Evolutionary conservation across 2,329 filamentous ascomycete species (phyloP).

Genomic region (Sporothrix sp.): DNA sequence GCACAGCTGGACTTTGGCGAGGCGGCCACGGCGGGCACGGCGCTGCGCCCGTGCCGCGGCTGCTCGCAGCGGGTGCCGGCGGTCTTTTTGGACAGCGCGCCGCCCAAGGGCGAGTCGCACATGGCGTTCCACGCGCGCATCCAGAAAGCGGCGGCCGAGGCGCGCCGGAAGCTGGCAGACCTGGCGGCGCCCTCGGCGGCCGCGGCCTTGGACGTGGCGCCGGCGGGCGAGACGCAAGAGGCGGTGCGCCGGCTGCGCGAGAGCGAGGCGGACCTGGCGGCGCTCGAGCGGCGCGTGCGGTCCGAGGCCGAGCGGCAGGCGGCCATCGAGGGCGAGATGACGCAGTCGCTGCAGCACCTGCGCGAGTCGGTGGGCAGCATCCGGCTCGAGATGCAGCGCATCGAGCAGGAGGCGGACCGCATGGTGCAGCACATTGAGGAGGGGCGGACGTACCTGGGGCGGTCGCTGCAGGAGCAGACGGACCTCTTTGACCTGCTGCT

Average conservation of each 20-base stretch:
- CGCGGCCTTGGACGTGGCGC: background rate
- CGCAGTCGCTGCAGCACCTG: conserved; percentile 13
- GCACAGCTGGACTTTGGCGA: background rate
- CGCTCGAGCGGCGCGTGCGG: conserved; percentile 56
- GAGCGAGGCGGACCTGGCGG: conserved; percentile 50
- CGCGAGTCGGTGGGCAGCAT: conserved; percentile 16
- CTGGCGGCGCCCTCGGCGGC: background rate
- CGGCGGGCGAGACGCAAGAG: conserved; percentile 29
- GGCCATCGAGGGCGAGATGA: conserved; percentile 14
- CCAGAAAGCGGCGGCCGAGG: conserved; percentile 2
- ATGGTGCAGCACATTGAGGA: conserved; percentile 14
- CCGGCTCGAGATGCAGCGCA: conserved; percentile 16
- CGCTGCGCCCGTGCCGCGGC: conserved; percentile 9
- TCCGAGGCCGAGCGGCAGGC: conserved; percentile 15
- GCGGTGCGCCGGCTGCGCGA: conserved; percentile 33
- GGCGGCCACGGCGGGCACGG: background rate
- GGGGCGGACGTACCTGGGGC: conserved; percentile 11
- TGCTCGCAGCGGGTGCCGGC: conserved; percentile 14
- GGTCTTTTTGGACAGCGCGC: conserved; percentile 6
- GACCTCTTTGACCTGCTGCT: conserved; percentile 15
- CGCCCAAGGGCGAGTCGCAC: conserved; percentile 15
- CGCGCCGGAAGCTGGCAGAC: conserved; percentile 1
- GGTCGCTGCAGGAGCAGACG: conserved; percentile 17
- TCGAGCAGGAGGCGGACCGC: conserved; percentile 17
- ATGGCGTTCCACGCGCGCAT: conserved; percentile 16